phyloP scores from a whole-genome alignment of 306 rosid genomes.

The Dryas octopetala region DNA sequence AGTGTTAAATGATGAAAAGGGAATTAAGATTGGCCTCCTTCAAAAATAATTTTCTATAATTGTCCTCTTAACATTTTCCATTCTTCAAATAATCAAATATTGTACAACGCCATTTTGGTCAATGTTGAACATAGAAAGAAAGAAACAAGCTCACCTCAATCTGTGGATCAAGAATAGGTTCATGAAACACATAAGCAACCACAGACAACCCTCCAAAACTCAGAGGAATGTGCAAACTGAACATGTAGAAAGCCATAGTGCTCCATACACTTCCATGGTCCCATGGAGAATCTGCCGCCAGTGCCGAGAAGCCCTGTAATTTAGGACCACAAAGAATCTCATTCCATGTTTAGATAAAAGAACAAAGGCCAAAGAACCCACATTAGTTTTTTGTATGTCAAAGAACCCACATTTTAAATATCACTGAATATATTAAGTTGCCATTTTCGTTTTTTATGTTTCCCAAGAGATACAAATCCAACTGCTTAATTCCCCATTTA shows the following conservation, averaged over 20 bases:
- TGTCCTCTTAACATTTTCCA: background rate
- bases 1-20: background rate
- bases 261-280: constrained; percentile 59
- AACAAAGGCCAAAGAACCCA: no score
- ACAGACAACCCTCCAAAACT: constrained; percentile 80
- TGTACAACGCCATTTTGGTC: background rate
- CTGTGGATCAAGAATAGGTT: constrained; percentile 62
- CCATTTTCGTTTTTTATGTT: no score
- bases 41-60: background rate
- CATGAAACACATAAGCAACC: constrained; percentile 41
- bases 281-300: constrained; percentile 60
- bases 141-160: constrained; percentile 49
- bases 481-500: no score
- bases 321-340: constrained; percentile 14
- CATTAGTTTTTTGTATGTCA: no score
- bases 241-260: constrained; percentile 59
- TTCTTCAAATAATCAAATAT: background rate
- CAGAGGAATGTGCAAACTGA: constrained; percentile 82
- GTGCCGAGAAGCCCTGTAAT: constrained; percentile 57
- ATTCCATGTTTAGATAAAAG: background rate
- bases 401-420: no score
- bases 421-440: no score
- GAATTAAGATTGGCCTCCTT: background rate
- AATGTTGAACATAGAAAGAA: background rate
- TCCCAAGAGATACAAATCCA: no score